Base-by-base conservation (phyloP, 2,329 filamentous ascomycete genomes). In the Phialocephala sp. region DNA sequence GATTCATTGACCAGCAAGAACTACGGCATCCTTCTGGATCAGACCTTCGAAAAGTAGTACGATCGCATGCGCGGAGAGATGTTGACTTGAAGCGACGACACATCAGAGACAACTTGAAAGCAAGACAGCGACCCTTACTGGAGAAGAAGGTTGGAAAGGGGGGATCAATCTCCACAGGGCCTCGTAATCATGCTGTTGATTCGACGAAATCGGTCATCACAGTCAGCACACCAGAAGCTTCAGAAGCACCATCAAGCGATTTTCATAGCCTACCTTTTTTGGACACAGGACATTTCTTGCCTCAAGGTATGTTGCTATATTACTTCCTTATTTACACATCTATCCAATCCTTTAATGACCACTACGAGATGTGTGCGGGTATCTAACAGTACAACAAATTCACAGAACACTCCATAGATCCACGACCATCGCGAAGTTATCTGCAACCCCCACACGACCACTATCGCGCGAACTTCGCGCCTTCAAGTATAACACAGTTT, bases 11-110 rank as follows among this genome's bases (percentile, higher is more conserved):
- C 14, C 50, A 54, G 24, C 50, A 32, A 12, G 14, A 54, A n/a
- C 22, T 54, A 14, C 50, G 50, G 8, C 9, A 54, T 8, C 24
- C 50, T 32, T 54, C 50, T 32, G 50, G 50, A 9, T 54, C 50
- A 4, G 50, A 54, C 14, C 50, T 54, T 32, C 50, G 50, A 27
- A 54, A n/a, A 35, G 50, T 54, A 6, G 50, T 54, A 18, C 50
- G 50, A 22, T 54, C 50, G 11, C 50, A 54, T 54, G 50, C 50
- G 22, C 18, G 50, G 50, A 27, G 50, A 54, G 50, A 54, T n/a
- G 27, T 35, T 3, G 50, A 54, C 50, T 15, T 54, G 24, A 54
- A n/a, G 27, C 22, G 50, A 54, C 50, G 27, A 35, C 50, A 54
- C 18, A 35, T 54, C 50, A 54, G 24, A 35, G 27, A 14, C n/a